phyloP scores from a whole-genome alignment of 179 eudicot species.

The Kewa caespitosa region DNA sequence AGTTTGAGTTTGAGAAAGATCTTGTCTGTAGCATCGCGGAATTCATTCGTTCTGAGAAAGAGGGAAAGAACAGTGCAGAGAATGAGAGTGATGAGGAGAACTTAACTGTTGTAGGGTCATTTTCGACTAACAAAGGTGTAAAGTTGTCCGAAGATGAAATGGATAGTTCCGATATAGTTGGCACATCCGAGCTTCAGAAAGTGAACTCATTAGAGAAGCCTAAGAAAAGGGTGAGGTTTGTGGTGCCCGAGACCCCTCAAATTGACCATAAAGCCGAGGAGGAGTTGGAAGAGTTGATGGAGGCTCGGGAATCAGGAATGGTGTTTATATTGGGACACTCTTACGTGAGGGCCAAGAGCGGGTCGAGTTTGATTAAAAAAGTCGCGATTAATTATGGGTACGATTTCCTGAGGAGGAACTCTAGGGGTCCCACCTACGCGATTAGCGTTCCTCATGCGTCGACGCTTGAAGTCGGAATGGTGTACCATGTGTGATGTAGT shows the following conservation, averaged over 20 bases:
- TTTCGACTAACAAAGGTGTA: conserved; percentile 33
- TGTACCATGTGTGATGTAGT: conserved; percentile 40
- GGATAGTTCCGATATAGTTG: conserved; percentile 15
- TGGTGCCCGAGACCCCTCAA: conserved; percentile 45
- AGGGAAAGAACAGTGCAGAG: conserved; percentile 1
- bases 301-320: conserved; percentile 80
- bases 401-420: conserved; percentile 66
- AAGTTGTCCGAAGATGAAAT: conserved; percentile 37
- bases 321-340: conserved; percentile 77
- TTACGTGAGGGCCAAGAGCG: conserved; percentile 51
- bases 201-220: conserved; percentile 28
- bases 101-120: conserved; percentile 44
- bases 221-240: conserved; percentile 55
- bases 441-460: conserved; percentile 78
- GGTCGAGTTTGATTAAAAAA: conserved; percentile 64
- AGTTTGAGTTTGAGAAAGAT: conserved; percentile 74
- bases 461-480: conserved; percentile 77
- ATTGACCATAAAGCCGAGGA: conserved; percentile 48
- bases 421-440: conserved; percentile 65
- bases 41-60: conserved; percentile 54
- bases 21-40: conserved; percentile 73
- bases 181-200: conserved; percentile 24
- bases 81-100: conserved; percentile 35
- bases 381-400: conserved; percentile 47
- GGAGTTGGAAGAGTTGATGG: conserved; percentile 68